Percentiles rank a stretch among this genome's conserved stretches.
phyloP scores from a whole-genome alignment of 176 grass and related monocot species.

The Hyparrhenia diplandra region DNA sequence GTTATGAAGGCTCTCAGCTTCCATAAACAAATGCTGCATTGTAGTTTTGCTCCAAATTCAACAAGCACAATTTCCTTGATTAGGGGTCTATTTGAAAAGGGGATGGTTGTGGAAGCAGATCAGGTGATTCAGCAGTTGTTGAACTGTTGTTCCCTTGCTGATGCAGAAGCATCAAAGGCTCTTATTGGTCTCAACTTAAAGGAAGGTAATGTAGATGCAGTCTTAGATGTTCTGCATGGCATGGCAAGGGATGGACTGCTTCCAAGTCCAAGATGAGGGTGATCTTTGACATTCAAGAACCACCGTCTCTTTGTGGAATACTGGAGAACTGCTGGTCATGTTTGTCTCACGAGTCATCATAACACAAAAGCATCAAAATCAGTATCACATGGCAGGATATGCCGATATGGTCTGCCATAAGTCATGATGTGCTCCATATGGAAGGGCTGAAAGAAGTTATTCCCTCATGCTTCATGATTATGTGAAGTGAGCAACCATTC shows the following conservation, averaged over 20 bases:
- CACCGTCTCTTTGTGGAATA: background rate
- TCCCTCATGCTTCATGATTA: constrained; percentile 5
- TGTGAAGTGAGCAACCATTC: constrained; percentile 19
- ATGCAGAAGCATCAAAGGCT: constrained; percentile 60
- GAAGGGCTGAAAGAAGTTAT: constrained; percentile 1
- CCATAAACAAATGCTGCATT: constrained; percentile 60
- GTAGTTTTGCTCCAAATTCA: constrained; percentile 62
- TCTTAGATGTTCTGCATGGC: constrained; percentile 46
- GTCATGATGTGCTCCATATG: background rate
- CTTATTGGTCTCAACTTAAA: constrained; percentile 58
- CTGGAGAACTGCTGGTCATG: background rate
- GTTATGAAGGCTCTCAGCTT: constrained; percentile 59
- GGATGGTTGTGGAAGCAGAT: constrained; percentile 44
- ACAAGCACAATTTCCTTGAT: constrained; percentile 67
- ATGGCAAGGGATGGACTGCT: constrained; percentile 87
- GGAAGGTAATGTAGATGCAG: constrained; percentile 67
- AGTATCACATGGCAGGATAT: background rate
- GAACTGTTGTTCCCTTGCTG: constrained; percentile 44
- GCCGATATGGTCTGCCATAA: background rate
- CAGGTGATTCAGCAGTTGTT: constrained; percentile 54
- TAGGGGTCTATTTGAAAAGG: constrained; percentile 54
- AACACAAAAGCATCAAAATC: background rate
- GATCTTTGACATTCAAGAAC: constrained; percentile 25
- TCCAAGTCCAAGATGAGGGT: constrained; percentile 39
- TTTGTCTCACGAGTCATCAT: background rate